Conservation (phyloP, 1,139 yeast genomes). For the Nakaseomyces kungkrabaensis region DNA sequence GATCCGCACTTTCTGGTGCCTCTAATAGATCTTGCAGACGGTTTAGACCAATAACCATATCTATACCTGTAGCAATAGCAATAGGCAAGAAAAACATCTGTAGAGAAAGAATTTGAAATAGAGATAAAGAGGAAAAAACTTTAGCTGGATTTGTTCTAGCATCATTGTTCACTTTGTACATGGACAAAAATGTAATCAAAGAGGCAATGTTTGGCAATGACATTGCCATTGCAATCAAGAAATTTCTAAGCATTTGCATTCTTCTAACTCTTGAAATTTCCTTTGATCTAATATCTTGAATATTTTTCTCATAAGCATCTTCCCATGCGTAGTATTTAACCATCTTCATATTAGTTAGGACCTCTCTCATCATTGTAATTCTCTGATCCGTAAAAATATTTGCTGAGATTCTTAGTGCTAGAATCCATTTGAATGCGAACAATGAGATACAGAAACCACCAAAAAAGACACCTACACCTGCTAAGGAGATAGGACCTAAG, state of each 20-base stretch:
- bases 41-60: conserved; percentile 54
- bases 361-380: conserved; percentile 43
- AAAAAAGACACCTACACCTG: conserved; percentile 51
- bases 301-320: conserved; percentile 42
- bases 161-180: conserved; percentile 44
- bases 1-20: conserved; percentile 29
- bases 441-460: conserved; percentile 28
- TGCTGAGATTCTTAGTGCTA: conserved; percentile 38
- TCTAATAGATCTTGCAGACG: conserved; percentile 50
- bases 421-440: conserved; percentile 33
- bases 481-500: conserved; percentile 64
- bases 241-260: conserved; percentile 48
- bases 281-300: conserved; percentile 35
- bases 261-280: conserved; percentile 41
- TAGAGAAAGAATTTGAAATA: conserved; percentile 60
- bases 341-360: conserved; percentile 41
- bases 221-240: conserved; percentile 48
- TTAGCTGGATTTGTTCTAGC: conserved; percentile 48
- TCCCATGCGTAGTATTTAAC: conserved; percentile 55
- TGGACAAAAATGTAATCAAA: conserved; percentile 60
- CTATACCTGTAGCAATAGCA: conserved; percentile 49
- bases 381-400: conserved; percentile 42
- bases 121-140: conserved; percentile 71
- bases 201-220: conserved; percentile 60
- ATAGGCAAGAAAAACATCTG: conserved; percentile 64